These are phyloP conservation scores for Penstemon newberryi DNA, from an alignment of 257 asterid genomes.

Conservation along the genomic window DNA sequence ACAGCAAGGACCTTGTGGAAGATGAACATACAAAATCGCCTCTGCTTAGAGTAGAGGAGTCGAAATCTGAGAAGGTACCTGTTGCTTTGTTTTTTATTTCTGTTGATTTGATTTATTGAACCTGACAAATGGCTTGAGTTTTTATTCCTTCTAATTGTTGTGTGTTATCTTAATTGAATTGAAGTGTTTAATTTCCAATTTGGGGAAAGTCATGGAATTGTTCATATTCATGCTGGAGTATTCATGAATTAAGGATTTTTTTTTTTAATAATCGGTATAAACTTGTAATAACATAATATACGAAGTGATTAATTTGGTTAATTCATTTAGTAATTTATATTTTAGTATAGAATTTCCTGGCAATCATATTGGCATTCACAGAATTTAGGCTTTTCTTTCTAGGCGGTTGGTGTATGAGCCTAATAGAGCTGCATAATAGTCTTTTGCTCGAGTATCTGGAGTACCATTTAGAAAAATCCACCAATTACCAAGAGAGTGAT, in stretches of 20 bases:
- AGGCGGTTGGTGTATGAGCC: not conserved
- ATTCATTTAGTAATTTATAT: not conserved
- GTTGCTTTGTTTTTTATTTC: not conserved
- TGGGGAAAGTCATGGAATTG: too few species aligned
- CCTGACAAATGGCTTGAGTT: not conserved
- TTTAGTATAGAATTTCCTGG: not conserved
- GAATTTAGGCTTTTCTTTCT: not conserved
- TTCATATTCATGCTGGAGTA: too few species aligned
- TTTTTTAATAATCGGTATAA: not conserved
- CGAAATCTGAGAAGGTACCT: slow-evolving; percentile 44
- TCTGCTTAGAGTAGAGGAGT: slow-evolving; percentile 31
- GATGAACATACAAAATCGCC: slow-evolving; percentile 43
- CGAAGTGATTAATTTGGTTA: not conserved
- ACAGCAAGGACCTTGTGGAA: slow-evolving; percentile 58
- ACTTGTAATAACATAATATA: too few species aligned
- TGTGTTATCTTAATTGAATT: not conserved
- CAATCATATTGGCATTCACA: not conserved
- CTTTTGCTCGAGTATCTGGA: too few species aligned
- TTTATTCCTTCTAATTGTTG: not conserved
- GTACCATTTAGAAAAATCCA: too few species aligned
- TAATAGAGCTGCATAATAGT: too few species aligned
- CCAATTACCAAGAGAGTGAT: too few species aligned
- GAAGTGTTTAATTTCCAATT: too few species aligned
- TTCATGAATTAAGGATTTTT: not conserved
- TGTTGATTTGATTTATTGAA: not conserved